Conservation (phyloP, 1,284 basidiomycete genomes). For the Ceratobasidium sp. region DNA sequence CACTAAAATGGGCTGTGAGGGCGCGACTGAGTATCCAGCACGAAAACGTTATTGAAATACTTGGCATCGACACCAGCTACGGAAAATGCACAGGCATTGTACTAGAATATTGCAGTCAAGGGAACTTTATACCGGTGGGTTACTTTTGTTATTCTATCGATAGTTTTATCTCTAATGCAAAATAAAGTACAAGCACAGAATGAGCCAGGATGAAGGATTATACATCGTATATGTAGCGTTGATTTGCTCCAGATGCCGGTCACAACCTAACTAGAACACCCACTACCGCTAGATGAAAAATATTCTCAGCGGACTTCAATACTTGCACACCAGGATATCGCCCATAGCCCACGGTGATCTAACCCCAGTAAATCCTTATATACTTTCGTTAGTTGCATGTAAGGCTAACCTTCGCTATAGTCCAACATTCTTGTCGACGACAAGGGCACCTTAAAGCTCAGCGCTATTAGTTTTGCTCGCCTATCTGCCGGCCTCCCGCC, state of each 20-base stretch:
- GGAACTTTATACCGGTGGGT: slow-evolving; percentile 1
- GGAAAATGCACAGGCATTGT: slow-evolving; percentile 9
- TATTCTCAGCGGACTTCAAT: slow-evolving; percentile 21
- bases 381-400: too few species aligned
- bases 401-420: slow-evolving; percentile 19
- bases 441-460: slow-evolving; percentile 25
- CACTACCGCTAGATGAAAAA: slow-evolving; percentile 24
- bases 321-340: neutral
- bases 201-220: slow-evolving; percentile 17
- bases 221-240: slow-evolving; percentile 15
- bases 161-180: too few species aligned
- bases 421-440: slow-evolving; percentile 32
- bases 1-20: neutral
- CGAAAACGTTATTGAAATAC: slow-evolving; percentile 5
- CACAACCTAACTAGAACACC: too few species aligned
- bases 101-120: slow-evolving; percentile 17
- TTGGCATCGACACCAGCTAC: slow-evolving; percentile 11
- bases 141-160: too few species aligned
- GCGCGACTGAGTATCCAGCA: slow-evolving; percentile 17
- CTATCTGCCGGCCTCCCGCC: neutral
- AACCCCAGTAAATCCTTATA: too few species aligned
- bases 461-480: slow-evolving; percentile 11
- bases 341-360: slow-evolving; percentile 29
- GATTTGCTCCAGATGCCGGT: too few species aligned
- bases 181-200: slow-evolving; percentile 20